Conservation (phyloP, 2,329 filamentous ascomycete species). For the Scedosporium aurantiacum region DNA sequence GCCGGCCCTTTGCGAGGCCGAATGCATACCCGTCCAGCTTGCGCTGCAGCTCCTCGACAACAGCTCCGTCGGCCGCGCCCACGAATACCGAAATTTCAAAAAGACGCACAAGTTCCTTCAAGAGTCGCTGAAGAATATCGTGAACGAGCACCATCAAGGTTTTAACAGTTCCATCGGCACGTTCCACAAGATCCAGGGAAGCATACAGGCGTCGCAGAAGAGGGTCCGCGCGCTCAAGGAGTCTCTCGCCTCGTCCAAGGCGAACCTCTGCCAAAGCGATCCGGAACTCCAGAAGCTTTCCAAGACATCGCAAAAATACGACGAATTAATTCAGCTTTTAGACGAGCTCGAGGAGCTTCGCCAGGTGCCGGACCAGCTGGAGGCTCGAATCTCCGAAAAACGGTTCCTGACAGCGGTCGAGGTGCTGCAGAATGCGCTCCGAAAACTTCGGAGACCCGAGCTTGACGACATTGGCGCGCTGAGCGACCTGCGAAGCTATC, state of each 20-base stretch:
- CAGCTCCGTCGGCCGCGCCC: conserved; percentile 84
- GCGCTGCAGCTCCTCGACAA: conserved; percentile 90
- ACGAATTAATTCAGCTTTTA: conserved; percentile 75
- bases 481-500: conserved; percentile 73
- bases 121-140: conserved; percentile 82
- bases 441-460: conserved; percentile 74
- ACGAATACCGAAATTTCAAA: conserved; percentile 77
- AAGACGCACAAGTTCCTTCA: conserved; percentile 82
- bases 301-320: conserved; percentile 77
- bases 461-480: conserved; percentile 86
- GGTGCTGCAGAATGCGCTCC: conserved; percentile 75
- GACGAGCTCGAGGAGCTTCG: conserved; percentile 80
- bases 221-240: conserved; percentile 74
- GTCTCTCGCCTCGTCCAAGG: conserved; percentile 70
- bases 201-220: conserved; percentile 79
- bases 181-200: conserved; percentile 95
- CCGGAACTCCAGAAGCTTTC: conserved; percentile 87
- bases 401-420: conserved; percentile 88
- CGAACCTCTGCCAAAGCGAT: conserved; percentile 71
- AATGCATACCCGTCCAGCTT: conserved; percentile 87
- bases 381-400: conserved; percentile 93
- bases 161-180: conserved; percentile 99
- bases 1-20: conserved; percentile 79
- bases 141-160: conserved; percentile 97
- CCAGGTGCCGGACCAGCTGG: conserved; percentile 79